Evolutionary conservation across 495 filamentous ascomycete genomes (phyloP).

Genomic region (Aspergillus funiculosus): DNA sequence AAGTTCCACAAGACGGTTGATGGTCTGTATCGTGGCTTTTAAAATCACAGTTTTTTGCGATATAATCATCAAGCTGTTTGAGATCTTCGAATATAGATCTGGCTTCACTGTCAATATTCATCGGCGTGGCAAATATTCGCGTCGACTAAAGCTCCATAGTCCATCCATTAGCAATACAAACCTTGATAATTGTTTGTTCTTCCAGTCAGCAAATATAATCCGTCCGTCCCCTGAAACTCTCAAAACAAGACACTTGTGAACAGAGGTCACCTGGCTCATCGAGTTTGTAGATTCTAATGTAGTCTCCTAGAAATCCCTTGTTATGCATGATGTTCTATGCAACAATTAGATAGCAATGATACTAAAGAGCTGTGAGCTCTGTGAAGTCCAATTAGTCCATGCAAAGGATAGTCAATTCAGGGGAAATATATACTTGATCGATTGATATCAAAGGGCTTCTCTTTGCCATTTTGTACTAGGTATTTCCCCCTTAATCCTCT

Average conservation of each 20-base stretch:
- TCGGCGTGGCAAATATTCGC: background rate
- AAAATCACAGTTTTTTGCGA: constrained; percentile 5
- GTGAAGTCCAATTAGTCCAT: too few relatives aligned
- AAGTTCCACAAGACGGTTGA: constrained; percentile 2
- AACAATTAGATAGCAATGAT: too few relatives aligned
- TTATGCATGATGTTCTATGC: too few relatives aligned
- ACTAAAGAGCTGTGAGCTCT: too few relatives aligned
- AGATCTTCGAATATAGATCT: background rate
- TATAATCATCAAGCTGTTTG: constrained; percentile 8
- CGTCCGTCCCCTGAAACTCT: constrained; percentile 10
- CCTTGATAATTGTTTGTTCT: constrained; percentile 1
- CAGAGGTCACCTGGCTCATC: background rate
- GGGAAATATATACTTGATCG: too few relatives aligned
- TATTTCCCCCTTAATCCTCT: too few relatives aligned
- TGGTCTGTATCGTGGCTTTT: constrained; percentile 1
- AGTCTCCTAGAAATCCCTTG: too few relatives aligned
- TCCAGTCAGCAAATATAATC: constrained; percentile 13
- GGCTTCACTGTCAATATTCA: background rate
- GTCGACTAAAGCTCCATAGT: constrained; percentile 1
- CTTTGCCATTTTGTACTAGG: too few relatives aligned
- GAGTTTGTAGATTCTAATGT: background rate
- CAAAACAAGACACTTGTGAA: constrained; percentile 9
- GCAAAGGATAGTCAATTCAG: too few relatives aligned
- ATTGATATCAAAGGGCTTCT: too few relatives aligned
- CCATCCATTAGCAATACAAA: background rate